phyloP scores from a whole-genome alignment of 1,284 basidiomycete species.

The Boletus hoseneyae region DNA sequence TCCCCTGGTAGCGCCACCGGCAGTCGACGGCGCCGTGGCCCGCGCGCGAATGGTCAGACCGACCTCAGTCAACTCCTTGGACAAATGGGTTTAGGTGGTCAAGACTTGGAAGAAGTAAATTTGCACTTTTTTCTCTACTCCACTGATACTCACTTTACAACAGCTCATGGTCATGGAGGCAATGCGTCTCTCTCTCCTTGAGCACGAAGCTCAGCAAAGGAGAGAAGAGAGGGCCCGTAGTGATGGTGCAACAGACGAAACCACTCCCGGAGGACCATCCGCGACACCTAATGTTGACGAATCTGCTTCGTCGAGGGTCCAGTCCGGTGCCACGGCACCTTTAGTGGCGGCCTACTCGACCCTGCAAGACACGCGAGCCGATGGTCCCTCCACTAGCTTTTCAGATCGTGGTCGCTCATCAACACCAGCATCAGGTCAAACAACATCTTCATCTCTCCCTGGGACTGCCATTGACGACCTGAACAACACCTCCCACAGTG shows the following conservation, averaged over 20 bases:
- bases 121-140: neutral
- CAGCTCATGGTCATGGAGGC: constrained; percentile 99
- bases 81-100: constrained; percentile 66
- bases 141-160: constrained; percentile 16
- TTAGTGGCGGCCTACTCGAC: neutral
- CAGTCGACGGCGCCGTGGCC: constrained; percentile 56
- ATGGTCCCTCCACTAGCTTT: constrained; percentile 10
- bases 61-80: constrained; percentile 58
- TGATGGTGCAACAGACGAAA: constrained; percentile 38
- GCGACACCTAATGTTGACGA: constrained; percentile 8
- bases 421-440: constrained; percentile 37
- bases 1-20: constrained; percentile 42
- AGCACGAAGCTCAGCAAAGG: constrained; percentile 81
- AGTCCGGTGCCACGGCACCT: constrained; percentile 2
- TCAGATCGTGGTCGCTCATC: constrained; percentile 22
- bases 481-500: constrained; percentile 28
- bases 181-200: constrained; percentile 91
- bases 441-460: constrained; percentile 29
- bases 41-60: constrained; percentile 50
- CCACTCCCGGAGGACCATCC: constrained; percentile 19
- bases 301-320: constrained; percentile 2
- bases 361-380: constrained; percentile 9
- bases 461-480: constrained; percentile 26
- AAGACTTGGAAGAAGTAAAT: constrained; percentile 84
- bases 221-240: constrained; percentile 57